phyloP scores from a whole-genome alignment of 306 rosid genomes.

The Prunus salicina region DNA sequence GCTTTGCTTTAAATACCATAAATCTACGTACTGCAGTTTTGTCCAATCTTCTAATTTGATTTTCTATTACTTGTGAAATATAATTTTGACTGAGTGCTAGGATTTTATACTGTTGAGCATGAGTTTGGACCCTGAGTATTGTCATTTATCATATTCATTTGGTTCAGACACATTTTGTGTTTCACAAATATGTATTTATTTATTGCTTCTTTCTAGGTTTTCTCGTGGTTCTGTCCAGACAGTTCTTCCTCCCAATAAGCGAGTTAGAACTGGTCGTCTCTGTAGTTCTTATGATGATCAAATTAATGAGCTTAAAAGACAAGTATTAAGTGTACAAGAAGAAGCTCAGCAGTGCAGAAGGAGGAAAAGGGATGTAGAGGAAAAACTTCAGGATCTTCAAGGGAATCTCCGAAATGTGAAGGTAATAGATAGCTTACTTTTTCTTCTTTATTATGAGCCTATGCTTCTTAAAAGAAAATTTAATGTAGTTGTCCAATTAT shows the following conservation, averaged over 20 bases:
- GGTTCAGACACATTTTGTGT: neutral
- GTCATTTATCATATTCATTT: neutral
- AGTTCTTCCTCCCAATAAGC: conserved; percentile 49
- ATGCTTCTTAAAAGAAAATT: neutral
- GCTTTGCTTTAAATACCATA: neutral
- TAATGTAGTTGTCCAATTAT: neutral
- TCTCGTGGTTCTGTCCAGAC: conserved; percentile 76
- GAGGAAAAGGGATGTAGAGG: conserved; percentile 61
- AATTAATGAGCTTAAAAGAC: conserved; percentile 38
- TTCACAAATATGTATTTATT: neutral
- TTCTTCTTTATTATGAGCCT: neutral
- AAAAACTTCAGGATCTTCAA: conserved; percentile 49
- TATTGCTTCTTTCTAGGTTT: conserved; percentile 55
- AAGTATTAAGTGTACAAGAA: conserved; percentile 36
- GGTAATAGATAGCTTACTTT: conserved; percentile 33
- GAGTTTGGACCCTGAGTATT: neutral
- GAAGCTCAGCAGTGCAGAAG: conserved; percentile 34
- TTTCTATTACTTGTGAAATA: neutral
- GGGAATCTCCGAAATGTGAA: conserved; percentile 38
- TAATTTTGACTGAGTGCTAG: neutral
- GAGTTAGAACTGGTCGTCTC: conserved; percentile 52
- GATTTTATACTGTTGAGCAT: neutral
- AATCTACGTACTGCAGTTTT: neutral
- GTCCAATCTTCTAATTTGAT: neutral
- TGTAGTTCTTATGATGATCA: conserved; percentile 65